phyloP scores from a whole-genome alignment of 2,329 filamentous ascomycete genomes.

The Xylogone sp. region DNA sequence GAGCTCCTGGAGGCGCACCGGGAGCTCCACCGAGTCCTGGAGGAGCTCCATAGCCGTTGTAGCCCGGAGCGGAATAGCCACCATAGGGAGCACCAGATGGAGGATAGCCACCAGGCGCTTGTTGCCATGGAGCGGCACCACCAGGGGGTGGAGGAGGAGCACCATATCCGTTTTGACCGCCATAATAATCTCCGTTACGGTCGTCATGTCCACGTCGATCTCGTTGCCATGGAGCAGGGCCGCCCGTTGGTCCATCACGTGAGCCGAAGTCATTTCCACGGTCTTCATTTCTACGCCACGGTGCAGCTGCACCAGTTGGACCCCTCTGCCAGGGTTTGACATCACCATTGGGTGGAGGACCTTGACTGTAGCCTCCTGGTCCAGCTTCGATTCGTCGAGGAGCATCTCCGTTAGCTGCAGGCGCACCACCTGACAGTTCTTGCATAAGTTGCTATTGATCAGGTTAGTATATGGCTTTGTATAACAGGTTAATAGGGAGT shows the following conservation, averaged over 20 bases:
- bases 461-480: conserved; percentile 23
- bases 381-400: conserved; percentile 85
- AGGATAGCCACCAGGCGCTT: conserved; percentile 35
- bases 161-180: conserved; percentile 39
- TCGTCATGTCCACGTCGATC: conserved; percentile 46
- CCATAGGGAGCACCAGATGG: conserved; percentile 47
- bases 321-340: conserved; percentile 86
- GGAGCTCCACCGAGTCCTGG: conserved; percentile 46
- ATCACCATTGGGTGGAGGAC: conserved; percentile 43
- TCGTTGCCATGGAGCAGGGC: conserved; percentile 58
- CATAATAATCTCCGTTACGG: conserved; percentile 44
- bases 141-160: conserved; percentile 45
- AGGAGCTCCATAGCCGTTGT: conserved; percentile 41
- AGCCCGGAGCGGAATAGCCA: conserved; percentile 41
- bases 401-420: conserved; percentile 51
- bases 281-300: conserved; percentile 54
- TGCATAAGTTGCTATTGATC: conserved; percentile 83
- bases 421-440: conserved; percentile 77
- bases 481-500: background rate
- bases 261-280: conserved; percentile 36
- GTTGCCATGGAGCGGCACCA: conserved; percentile 39
- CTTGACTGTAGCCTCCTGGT: conserved; percentile 58
- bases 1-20: conserved; percentile 38
- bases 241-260: conserved; percentile 32
- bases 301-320: conserved; percentile 78